Evolutionary conservation across 331 rosid species (phyloP).

Genomic region (Quercus lobata): DNA sequence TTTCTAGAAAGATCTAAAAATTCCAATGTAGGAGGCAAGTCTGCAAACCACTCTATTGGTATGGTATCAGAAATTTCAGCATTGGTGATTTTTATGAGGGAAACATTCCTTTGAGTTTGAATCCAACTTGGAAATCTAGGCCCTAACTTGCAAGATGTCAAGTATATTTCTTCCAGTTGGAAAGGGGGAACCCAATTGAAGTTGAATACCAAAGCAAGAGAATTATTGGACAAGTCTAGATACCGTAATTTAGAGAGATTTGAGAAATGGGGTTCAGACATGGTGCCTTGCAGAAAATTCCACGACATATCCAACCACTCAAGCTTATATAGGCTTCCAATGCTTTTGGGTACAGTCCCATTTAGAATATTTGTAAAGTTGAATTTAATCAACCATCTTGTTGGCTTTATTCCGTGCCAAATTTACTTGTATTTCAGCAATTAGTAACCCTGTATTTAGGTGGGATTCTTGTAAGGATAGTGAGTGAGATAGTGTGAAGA

Average conservation of each 20-base stretch:
- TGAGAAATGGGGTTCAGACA: not conserved
- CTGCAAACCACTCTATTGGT: slow-evolving; percentile 13
- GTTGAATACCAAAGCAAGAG: not conserved
- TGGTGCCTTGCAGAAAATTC: not conserved
- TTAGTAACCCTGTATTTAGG: too few species aligned
- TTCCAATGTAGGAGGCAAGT: fast-evolving
- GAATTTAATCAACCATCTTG: too few species aligned
- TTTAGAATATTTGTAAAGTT: not conserved
- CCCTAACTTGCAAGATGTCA: too few species aligned
- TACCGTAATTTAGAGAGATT: not conserved
- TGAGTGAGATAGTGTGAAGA: too few species aligned
- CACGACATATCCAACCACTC: fast-evolving
- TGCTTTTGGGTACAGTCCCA: not conserved
- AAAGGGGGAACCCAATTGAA: not conserved
- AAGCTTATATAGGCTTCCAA: not conserved
- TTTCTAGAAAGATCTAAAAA: slow-evolving; percentile 18
- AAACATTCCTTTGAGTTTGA: not conserved
- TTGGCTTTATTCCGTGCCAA: too few species aligned
- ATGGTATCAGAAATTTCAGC: slow-evolving; percentile 1
- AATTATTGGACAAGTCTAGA: not conserved
- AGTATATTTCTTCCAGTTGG: fast-evolving
- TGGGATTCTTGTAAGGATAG: too few species aligned
- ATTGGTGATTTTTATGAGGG: not conserved
- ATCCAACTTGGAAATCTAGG: too few species aligned
- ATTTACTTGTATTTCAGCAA: too few species aligned